phyloP scores from a whole-genome alignment of 768 basidiomycete species.

The Russula emetica region DNA sequence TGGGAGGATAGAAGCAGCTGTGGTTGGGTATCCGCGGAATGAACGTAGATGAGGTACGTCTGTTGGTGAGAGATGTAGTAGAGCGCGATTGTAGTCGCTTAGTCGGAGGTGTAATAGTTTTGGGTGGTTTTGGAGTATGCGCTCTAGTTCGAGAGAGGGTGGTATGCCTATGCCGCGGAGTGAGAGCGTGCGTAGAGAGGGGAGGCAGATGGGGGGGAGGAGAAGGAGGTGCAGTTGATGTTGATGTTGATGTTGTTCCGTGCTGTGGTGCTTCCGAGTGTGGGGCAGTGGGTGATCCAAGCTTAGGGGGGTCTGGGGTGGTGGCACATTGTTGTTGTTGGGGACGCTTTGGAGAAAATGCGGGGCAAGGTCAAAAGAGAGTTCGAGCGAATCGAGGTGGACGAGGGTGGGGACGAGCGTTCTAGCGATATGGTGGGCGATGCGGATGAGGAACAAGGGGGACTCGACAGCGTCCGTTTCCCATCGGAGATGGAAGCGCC shows the following conservation, averaged over 20 bases:
- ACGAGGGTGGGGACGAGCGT: constrained; percentile 41
- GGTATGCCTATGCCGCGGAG: constrained; percentile 36
- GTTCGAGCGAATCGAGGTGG: constrained; percentile 51
- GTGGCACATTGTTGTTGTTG: not conserved
- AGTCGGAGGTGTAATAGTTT: constrained; percentile 45
- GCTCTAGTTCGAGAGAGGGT: constrained; percentile 35
- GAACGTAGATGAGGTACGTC: constrained; percentile 48
- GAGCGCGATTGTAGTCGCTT: constrained; percentile 41
- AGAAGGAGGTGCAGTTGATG: constrained; percentile 11
- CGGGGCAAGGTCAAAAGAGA: constrained; percentile 49
- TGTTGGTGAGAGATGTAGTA: constrained; percentile 42
- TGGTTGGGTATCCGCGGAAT: constrained; percentile 57
- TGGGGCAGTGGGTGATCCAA: not conserved
- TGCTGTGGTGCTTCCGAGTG: not conserved
- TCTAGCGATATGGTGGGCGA: constrained; percentile 34
- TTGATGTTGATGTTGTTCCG: not conserved
- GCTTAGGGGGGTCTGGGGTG: not conserved
- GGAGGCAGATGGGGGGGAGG: constrained; percentile 31
- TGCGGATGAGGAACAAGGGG: constrained; percentile 24
- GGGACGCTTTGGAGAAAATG: constrained; percentile 31
- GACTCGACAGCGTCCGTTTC: constrained; percentile 39
- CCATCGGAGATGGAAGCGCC: constrained; percentile 53
- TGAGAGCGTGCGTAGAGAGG: constrained; percentile 34
- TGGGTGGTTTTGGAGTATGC: constrained; percentile 28
- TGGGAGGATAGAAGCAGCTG: constrained; percentile 57